These are phyloP conservation scores for Isatis tinctoria DNA, from an alignment of 345 rosid species.

Conservation along the genomic window DNA sequence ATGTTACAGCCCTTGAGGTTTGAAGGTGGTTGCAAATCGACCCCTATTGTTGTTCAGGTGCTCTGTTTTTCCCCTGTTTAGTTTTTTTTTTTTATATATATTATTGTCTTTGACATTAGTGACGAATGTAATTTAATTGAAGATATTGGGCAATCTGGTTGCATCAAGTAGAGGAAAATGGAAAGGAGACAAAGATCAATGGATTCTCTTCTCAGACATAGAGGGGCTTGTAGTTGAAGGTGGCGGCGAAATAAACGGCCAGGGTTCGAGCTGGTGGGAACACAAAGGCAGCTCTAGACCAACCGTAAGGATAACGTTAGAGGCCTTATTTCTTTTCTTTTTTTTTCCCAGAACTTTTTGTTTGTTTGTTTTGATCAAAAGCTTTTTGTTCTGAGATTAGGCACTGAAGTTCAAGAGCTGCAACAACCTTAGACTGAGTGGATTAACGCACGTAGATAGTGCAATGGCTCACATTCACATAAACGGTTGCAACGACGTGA, in stretches of 20 bases:
- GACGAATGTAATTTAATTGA: conserved; percentile 1
- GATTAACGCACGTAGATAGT: conserved; percentile 34
- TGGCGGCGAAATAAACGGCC: conserved; percentile 36
- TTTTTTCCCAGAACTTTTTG: neutral
- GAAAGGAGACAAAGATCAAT: conserved; percentile 27
- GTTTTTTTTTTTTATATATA: neutral
- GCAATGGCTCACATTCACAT: conserved; percentile 36
- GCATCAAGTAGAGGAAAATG: conserved; percentile 35
- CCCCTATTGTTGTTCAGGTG: conserved; percentile 36
- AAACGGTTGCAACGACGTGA: conserved; percentile 26
- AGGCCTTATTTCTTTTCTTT: neutral
- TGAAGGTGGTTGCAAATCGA: conserved; percentile 40
- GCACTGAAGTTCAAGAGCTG: conserved; percentile 36
- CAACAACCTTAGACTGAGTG: conserved; percentile 29
- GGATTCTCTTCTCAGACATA: conserved; percentile 33
- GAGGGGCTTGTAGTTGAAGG: conserved; percentile 32
- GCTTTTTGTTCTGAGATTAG: conserved; percentile 1
- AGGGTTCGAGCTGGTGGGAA: conserved; percentile 44
- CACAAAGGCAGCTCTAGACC: conserved; percentile 32
- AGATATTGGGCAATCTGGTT: conserved; percentile 33
- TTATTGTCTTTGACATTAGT: neutral
- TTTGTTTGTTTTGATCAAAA: neutral
- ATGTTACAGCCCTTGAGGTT: conserved; percentile 37
- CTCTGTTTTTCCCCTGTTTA: conserved; percentile 14
- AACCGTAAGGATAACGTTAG: conserved; percentile 20